A percentile compares a stretch with the other conserved stretches of the same genome.
Evolutionary conservation across 2,329 filamentous ascomycete species (phyloP).

Genomic region (Talaromyces sp.): DNA sequence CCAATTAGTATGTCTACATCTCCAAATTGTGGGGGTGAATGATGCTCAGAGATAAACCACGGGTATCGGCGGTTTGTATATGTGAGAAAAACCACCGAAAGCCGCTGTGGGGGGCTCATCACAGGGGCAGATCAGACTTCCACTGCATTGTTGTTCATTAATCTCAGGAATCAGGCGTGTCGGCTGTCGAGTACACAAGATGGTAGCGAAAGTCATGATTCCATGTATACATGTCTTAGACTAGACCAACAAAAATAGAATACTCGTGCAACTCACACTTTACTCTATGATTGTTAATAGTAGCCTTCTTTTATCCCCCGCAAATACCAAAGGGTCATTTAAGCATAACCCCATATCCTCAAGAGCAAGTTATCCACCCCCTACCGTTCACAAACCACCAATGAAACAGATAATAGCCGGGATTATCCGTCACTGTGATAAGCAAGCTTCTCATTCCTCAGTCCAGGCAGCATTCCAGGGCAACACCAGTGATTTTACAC

Average conservation of each 20-base stretch:
- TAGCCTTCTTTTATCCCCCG: background rate
- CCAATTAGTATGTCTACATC: too few relatives aligned
- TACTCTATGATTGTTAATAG: too few relatives aligned
- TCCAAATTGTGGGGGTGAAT: too few relatives aligned
- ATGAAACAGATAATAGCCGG: constrained; percentile 2
- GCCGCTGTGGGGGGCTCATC: background rate
- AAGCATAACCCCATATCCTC: background rate
- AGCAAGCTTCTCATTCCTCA: background rate
- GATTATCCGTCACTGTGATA: background rate
- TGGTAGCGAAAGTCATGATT: too few relatives aligned
- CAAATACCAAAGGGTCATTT: background rate
- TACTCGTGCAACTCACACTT: too few relatives aligned
- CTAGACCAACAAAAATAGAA: too few relatives aligned
- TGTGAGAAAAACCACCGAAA: background rate
- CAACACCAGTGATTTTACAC: background rate
- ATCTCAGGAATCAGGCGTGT: too few relatives aligned
- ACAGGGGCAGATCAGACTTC: background rate
- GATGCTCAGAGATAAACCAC: background rate
- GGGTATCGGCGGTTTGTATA: background rate
- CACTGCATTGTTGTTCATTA: too few relatives aligned
- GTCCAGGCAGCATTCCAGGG: background rate
- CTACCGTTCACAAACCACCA: background rate
- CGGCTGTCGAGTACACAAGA: too few relatives aligned
- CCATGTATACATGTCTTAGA: too few relatives aligned
- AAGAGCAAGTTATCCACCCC: background rate